phyloP scores from a whole-genome alignment of 495 filamentous ascomycete genomes.

The Aspergillus egyptiacus region DNA sequence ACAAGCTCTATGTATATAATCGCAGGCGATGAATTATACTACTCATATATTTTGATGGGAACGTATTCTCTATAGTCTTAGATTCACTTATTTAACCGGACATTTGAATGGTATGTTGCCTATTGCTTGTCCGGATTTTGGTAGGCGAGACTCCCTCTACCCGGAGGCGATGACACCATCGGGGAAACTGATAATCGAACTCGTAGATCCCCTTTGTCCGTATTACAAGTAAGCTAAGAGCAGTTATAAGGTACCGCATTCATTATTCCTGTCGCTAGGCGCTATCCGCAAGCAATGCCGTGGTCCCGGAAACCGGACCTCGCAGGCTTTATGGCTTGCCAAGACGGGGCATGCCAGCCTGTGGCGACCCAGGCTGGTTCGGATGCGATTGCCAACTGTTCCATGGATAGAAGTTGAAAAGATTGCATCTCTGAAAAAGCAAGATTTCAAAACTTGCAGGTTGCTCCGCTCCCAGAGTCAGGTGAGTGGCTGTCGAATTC shows the following conservation, averaged over 20 bases:
- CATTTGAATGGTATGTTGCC: neutral
- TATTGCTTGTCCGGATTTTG: neutral
- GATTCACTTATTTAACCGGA: too few relatives aligned
- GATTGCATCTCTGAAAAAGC: slow-evolving; percentile 5
- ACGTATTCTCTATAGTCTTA: too few relatives aligned
- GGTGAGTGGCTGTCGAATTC: neutral
- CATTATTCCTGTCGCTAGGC: neutral
- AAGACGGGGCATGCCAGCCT: slow-evolving; percentile 5
- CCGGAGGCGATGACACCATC: neutral
- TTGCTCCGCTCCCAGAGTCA: neutral
- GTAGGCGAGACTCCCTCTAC: neutral
- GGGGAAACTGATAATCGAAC: too few relatives aligned
- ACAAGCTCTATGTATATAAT: slow-evolving; percentile 6
- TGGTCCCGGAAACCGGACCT: too few relatives aligned
- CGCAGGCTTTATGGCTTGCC: slow-evolving; percentile 1
- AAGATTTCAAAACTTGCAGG: slow-evolving; percentile 1
- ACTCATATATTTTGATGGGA: too few relatives aligned
- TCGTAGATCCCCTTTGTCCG: neutral
- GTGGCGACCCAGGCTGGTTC: slow-evolving; percentile 1
- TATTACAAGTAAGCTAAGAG: neutral
- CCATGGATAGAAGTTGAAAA: slow-evolving; percentile 3
- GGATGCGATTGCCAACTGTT: neutral
- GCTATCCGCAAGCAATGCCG: neutral
- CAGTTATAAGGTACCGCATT: neutral
- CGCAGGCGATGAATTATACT: slow-evolving; percentile 5